These are phyloP conservation scores for Hypericum perforatum DNA, from an alignment of 345 rosid genomes.

Conservation along the genomic window DNA sequence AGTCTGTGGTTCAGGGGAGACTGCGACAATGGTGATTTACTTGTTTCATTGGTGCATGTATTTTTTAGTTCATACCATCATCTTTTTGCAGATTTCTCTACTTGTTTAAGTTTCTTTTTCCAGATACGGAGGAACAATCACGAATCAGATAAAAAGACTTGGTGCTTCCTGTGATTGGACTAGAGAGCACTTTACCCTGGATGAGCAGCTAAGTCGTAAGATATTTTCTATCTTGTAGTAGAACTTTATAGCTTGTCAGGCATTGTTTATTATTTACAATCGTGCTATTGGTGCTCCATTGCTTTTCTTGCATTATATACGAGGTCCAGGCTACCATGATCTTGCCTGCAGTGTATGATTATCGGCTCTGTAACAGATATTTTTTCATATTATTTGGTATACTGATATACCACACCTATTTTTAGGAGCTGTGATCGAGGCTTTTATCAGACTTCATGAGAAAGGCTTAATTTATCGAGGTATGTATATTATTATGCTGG, in stretches of 20 bases:
- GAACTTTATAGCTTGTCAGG: background rate
- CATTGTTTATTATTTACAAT: background rate
- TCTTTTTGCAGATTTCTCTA: background rate
- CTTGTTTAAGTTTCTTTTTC: constrained; percentile 13
- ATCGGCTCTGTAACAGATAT: background rate
- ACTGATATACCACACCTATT: constrained; percentile 25
- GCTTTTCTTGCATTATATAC: too few species aligned
- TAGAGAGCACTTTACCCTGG: constrained; percentile 88
- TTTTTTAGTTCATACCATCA: background rate
- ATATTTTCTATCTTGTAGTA: constrained; percentile 31
- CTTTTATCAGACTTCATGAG: constrained; percentile 82
- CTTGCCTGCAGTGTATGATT: constrained; percentile 1
- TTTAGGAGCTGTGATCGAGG: constrained; percentile 87
- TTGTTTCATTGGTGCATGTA: background rate
- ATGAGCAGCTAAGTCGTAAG: constrained; percentile 98
- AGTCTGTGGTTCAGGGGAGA: too few species aligned
- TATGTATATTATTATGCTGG: constrained; percentile 10
- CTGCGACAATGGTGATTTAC: background rate
- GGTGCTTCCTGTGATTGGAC: constrained; percentile 99
- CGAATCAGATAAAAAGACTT: constrained; percentile 89
- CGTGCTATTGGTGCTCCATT: background rate
- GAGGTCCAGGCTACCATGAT: too few species aligned
- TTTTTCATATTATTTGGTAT: constrained; percentile 3
- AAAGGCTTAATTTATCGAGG: constrained; percentile 97
- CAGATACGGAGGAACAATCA: constrained; percentile 92